These are phyloP conservation scores for Aspergillus hiratsukae DNA, from an alignment of 2,329 filamentous ascomycete species.

Conservation along the genomic window DNA sequence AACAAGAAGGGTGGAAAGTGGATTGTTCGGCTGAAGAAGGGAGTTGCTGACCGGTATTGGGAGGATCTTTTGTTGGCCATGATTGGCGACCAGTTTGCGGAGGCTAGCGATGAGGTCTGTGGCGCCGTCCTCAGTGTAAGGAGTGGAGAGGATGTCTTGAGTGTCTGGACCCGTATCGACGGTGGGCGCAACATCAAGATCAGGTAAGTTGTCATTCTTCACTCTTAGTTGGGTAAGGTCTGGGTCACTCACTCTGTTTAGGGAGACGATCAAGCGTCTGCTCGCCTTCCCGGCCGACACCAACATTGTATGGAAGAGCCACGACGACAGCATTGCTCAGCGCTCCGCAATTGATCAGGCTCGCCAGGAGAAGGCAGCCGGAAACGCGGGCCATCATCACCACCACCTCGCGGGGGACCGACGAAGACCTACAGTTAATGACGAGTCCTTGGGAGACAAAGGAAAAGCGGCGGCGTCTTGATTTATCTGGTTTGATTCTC, in stretches of 20 bases:
- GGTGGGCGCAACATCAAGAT: conserved; percentile 94
- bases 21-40: conserved; percentile 96
- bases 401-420: conserved; percentile 36
- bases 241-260: conserved; percentile 39
- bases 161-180: conserved; percentile 94
- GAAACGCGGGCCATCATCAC: conserved; percentile 30
- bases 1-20: conserved; percentile 97
- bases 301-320: conserved; percentile 89
- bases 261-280: conserved; percentile 89
- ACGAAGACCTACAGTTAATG: conserved; percentile 39
- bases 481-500: conserved; percentile 21
- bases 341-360: conserved; percentile 86
- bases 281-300: conserved; percentile 84
- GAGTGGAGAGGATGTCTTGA: conserved; percentile 94
- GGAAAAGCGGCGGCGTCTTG: conserved; percentile 35
- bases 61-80: conserved; percentile 88
- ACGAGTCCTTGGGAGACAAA: conserved; percentile 42
- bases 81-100: conserved; percentile 88
- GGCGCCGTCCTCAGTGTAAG: conserved; percentile 91
- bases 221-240: neutral
- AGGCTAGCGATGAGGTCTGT: conserved; percentile 90
- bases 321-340: conserved; percentile 93
- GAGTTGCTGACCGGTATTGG: conserved; percentile 94
- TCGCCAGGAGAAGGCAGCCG: conserved; percentile 70
- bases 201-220: conserved; percentile 56